Evolutionary conservation across 1,284 basidiomycete species (phyloP).

Genomic region (Ceratobasidium sp.): DNA sequence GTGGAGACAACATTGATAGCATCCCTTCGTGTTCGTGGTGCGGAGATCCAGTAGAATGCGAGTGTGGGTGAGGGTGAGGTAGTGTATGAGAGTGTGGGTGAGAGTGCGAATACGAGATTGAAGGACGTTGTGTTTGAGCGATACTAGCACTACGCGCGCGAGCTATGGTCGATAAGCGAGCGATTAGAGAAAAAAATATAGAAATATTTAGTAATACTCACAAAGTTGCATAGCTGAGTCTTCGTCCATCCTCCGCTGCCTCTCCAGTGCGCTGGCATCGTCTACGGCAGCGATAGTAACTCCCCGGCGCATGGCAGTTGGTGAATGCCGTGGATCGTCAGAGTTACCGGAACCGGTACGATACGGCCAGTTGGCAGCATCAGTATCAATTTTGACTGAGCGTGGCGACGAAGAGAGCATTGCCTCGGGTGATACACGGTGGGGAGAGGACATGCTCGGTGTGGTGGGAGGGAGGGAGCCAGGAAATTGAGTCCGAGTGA

Average conservation of each 20-base stretch:
- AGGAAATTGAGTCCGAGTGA: neutral
- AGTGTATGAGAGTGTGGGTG: no score
- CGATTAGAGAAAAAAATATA: no score
- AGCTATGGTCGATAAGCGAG: no score
- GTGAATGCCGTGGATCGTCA: neutral
- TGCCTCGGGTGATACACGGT: constrained; percentile 15
- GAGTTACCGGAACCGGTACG: neutral
- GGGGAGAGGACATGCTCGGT: constrained; percentile 41
- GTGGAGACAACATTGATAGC: no score
- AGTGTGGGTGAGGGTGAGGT: neutral
- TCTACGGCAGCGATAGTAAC: no score
- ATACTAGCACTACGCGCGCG: no score
- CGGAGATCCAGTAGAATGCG: neutral
- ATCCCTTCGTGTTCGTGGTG: no score
- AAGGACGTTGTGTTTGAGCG: no score
- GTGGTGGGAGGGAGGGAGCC: constrained; percentile 17
- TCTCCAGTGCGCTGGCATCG: no score
- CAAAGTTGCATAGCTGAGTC: neutral
- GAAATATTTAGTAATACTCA: neutral
- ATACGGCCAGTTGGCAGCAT: neutral
- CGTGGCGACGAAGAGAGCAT: constrained; percentile 29
- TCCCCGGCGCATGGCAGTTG: neutral
- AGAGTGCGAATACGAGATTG: neutral
- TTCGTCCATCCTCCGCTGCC: no score
- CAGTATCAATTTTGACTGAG: constrained; percentile 43